phyloP scores from a whole-genome alignment of 345 rosid species.

The Noccaea bulbosa region DNA sequence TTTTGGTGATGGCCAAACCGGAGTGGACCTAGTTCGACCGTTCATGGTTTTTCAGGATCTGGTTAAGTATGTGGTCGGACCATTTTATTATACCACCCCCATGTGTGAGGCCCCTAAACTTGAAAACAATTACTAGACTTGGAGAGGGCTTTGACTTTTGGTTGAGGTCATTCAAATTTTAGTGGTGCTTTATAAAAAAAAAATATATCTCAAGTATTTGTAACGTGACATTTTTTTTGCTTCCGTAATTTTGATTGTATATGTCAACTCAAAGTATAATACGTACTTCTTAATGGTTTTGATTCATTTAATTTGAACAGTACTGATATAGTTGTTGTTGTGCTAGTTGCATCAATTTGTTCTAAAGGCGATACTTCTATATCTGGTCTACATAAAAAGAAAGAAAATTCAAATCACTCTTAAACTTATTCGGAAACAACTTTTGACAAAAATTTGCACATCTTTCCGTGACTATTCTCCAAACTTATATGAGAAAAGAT shows the following conservation, averaged over 20 bases:
- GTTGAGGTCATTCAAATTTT: conserved; percentile 6
- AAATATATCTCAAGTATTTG: conserved; percentile 1
- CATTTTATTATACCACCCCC: conserved; percentile 66
- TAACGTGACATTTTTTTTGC: conserved; percentile 16
- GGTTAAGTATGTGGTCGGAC: conserved; percentile 50
- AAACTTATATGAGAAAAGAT: not conserved
- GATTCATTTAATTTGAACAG: too few species aligned
- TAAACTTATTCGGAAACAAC: conserved; percentile 3
- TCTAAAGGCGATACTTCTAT: not conserved
- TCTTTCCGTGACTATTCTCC: not conserved
- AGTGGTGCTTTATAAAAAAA: not conserved
- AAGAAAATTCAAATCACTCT: not conserved
- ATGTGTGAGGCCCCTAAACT: conserved; percentile 67
- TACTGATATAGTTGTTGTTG: not conserved
- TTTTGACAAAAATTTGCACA: conserved; percentile 6
- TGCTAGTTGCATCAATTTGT: conserved; percentile 6
- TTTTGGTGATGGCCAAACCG: conserved; percentile 62
- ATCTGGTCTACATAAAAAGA: not conserved
- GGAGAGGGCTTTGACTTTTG: conserved; percentile 22
- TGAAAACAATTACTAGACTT: conserved; percentile 37
- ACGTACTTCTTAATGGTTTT: not conserved
- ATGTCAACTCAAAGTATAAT: conserved; percentile 2
- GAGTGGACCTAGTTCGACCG: conserved; percentile 61
- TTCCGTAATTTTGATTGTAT: conserved; percentile 25
- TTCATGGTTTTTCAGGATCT: conserved; percentile 50